phyloP scores from a whole-genome alignment of 495 filamentous ascomycete genomes.

The Xylaria scruposa region DNA sequence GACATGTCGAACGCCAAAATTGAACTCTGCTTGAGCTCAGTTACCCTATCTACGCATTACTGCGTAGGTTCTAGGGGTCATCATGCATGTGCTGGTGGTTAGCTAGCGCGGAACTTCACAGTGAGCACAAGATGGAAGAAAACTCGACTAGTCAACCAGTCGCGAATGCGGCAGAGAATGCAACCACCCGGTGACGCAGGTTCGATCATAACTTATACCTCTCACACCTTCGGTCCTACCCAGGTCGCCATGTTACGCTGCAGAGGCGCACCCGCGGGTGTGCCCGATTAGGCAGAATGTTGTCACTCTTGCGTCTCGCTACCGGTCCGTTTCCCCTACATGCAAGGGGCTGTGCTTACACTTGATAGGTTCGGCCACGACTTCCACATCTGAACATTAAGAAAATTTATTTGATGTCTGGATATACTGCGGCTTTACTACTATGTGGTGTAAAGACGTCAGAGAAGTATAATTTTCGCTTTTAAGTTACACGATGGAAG shows the following conservation, averaged over 20 bases:
- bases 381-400: constrained; percentile 14
- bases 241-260: background rate
- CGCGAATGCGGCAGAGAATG: background rate
- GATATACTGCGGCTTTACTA: background rate
- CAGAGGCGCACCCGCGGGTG: background rate
- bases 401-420: background rate
- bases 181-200: background rate
- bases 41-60: background rate
- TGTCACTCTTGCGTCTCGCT: constrained; percentile 1
- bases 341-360: constrained; percentile 6
- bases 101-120: background rate
- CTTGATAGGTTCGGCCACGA: background rate
- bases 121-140: background rate
- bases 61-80: background rate
- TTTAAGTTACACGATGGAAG: background rate
- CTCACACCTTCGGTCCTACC: background rate
- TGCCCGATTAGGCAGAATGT: background rate
- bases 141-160: background rate
- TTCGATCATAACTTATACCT: background rate
- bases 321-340: constrained; percentile 1
- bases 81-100: background rate
- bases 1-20: background rate
- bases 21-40: background rate
- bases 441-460: background rate
- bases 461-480: background rate